Evolutionary conservation across 176 grass and related monocot genomes (phyloP).

Genomic region (Oryza rufipogon): DNA sequence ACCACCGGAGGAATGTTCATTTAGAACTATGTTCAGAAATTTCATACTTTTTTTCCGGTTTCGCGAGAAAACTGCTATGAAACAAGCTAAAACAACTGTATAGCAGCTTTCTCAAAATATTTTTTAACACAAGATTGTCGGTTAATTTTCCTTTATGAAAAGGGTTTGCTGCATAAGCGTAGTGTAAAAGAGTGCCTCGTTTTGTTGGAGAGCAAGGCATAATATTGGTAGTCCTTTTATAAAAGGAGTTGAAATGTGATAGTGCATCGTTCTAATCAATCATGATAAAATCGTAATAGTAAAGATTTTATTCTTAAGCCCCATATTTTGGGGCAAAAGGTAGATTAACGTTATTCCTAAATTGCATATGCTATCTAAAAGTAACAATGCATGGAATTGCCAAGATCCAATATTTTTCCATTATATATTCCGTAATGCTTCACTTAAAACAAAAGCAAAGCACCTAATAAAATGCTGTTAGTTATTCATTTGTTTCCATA

Average conservation of each 20-base stretch:
- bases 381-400: conserved; percentile 35
- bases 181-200: no score
- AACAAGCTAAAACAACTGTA: not conserved
- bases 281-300: conserved; percentile 25
- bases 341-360: not conserved
- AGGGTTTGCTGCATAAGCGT: not conserved
- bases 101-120: not conserved
- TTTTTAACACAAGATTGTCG: not conserved
- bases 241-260: conserved; percentile 15
- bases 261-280: not conserved
- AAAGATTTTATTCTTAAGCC: conserved; percentile 38
- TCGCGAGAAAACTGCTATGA: not conserved
- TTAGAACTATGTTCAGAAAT: not conserved
- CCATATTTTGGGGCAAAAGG: conserved; percentile 4
- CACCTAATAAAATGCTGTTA: conserved; percentile 10
- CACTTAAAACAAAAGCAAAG: conserved; percentile 36
- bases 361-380: conserved; percentile 21
- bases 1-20: not conserved
- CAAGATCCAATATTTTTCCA: not conserved
- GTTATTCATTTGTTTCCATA: conserved; percentile 30
- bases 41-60: not conserved
- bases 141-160: not conserved
- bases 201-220: not conserved
- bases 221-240: not conserved
- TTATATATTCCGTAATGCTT: conserved; percentile 18